Evolutionary conservation across 345 rosid species (phyloP).

Genomic region (Salix dunnii): DNA sequence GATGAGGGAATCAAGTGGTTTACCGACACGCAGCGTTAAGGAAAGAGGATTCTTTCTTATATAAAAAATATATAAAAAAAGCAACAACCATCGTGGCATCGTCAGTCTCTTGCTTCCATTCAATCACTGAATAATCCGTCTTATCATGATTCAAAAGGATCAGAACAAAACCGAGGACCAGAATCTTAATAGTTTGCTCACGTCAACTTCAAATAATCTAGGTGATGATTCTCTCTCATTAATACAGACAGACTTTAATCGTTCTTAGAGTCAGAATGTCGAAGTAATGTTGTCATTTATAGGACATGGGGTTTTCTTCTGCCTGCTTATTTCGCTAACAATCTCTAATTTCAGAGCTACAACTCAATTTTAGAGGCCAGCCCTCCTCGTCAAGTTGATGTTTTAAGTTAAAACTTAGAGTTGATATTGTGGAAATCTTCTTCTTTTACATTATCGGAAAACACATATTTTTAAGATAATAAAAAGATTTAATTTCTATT

Average conservation of each 20-base stretch:
- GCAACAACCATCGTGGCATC: not conserved
- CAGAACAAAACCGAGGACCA: not conserved
- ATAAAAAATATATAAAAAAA: not conserved
- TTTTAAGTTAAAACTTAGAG: no score
- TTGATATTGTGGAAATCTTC: no score
- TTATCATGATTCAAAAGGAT: not conserved
- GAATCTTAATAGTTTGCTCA: slow-evolving; percentile 9
- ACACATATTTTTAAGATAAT: no score
- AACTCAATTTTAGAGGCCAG: no score
- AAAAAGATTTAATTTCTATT: no score
- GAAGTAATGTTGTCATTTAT: slow-evolving; percentile 27
- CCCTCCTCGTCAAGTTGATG: no score
- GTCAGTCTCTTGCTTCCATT: not conserved
- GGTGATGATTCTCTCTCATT: not conserved
- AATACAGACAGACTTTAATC: not conserved
- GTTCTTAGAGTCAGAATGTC: not conserved
- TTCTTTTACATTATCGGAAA: no score
- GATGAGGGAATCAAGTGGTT: not conserved
- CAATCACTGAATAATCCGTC: no score
- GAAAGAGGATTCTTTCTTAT: not conserved
- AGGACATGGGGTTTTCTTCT: not conserved
- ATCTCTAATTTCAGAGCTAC: not conserved
- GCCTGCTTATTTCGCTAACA: not conserved
- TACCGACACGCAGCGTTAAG: not conserved
- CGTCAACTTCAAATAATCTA: not conserved